Evolutionary conservation across 306 rosid species (phyloP), one percentile per base, ranked within the genome.

Genomic region (Quercus variabilis): DNA sequence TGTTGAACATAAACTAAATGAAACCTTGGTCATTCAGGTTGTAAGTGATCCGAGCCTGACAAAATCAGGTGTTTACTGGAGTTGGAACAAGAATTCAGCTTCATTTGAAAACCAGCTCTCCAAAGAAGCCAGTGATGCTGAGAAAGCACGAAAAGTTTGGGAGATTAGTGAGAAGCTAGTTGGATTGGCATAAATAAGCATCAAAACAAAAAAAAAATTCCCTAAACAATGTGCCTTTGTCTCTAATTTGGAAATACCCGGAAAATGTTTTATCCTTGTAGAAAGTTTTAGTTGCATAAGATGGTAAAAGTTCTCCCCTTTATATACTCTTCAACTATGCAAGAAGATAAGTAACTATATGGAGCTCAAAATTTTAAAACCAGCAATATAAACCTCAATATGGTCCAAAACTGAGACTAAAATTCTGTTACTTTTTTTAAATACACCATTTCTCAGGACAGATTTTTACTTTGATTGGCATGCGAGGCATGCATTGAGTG

Each of bases 41-140:
- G 80, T 76, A 30, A 71, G 77, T 55, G 77, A 81, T 71, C 84
- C 84, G 1, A 70, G 74, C 72, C 84, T 75, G 15, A 58, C 65
- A 71, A 81, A 76, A 41, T 81, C 84, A 13, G 81, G 84, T 49
- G 84, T 81, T 52, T 76, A 81, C 46, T 81, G 84, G 84, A 81
- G 80, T 64, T 76, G 80, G 84, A 81, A 76, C 67, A 81, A 70
- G 71, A 52, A 76, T 64, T 81, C 84, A 0, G 33, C 79, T 57
- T 81, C 84, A 10, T 81, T 81, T n/a, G 74, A 76, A 54, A 81
- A 81, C 77, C 80, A 81, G 73, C 77, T 81, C 21, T 81, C 80
- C 25, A 70, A 76, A 59, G 81, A 81, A 76, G 84, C 76, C 26
- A 76, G 80, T 18, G 84, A 81, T 70, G 73, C 68, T 2, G 73